phyloP scores from a whole-genome alignment of 805 yeast genomes.

The Starmerella etchellsii region DNA sequence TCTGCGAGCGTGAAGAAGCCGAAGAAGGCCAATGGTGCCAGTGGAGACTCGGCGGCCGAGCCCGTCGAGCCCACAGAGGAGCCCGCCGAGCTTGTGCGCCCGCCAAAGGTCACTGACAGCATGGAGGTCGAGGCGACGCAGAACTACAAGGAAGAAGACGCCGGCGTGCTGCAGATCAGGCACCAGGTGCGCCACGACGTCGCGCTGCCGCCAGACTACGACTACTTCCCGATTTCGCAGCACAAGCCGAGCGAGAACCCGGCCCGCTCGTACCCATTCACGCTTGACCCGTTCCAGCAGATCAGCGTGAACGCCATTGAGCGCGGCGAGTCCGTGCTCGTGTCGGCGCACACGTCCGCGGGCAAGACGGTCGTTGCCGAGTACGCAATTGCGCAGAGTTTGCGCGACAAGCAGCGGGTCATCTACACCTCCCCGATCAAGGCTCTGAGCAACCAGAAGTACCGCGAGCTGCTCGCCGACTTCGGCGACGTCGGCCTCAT shows the following conservation, averaged over 20 bases:
- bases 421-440: conserved; percentile 93
- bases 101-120: conserved; percentile 20
- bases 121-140: conserved; percentile 20
- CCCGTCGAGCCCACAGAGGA: conserved; percentile 1
- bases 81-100: neutral
- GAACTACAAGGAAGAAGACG: conserved; percentile 15
- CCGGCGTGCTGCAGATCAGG: conserved; percentile 43
- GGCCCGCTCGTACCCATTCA: conserved; percentile 86
- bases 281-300: conserved; percentile 93
- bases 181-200: conserved; percentile 98
- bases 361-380: conserved; percentile 97
- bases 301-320: conserved; percentile 94
- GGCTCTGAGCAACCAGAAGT: conserved; percentile 88
- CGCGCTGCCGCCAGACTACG: conserved; percentile 84
- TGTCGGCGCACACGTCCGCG: conserved; percentile 95
- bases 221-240: conserved; percentile 76
- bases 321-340: conserved; percentile 84
- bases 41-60: neutral
- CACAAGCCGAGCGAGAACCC: conserved; percentile 58
- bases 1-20: neutral
- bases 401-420: conserved; percentile 81
- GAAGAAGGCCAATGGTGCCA: conserved; percentile 6
- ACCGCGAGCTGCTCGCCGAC: conserved; percentile 80
- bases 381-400: conserved; percentile 91
- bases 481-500: conserved; percentile 95